Evolutionary conservation across 108 stramenopile species (phyloP), one percentile per base, ranked within the genome.

Genomic region (Pseudonitzschia multiseries): DNA sequence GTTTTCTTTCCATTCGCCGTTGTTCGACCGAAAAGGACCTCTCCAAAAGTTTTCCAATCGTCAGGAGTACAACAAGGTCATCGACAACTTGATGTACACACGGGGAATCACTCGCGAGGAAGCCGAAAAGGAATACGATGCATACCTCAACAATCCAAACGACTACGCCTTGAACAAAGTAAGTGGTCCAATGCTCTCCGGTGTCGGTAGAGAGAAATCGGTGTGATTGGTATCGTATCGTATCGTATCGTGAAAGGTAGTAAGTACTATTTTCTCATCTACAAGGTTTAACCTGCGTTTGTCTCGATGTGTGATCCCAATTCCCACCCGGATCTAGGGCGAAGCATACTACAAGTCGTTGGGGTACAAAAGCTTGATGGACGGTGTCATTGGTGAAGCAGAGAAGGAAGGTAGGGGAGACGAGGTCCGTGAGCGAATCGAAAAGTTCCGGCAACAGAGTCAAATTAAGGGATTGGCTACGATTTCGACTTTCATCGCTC

Each of bases 361-460:
- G 22, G 78, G 78, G 41, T 79, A 79, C 78, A 75, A 75, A 56
- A 64, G 24, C 9, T 52, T 79, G 27, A 69, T 79, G 64, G 78
- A 79, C 12, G 78, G 78, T 32, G 71, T 79, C 22, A 74, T 79
- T 46, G 78, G 78, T 48, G 78, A 79, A 53, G 78, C 78, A 12
- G 78, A 79, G 44, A 79, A 79, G 57, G 73, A 79, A 53, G 78
- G 78, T 27, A 65, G 69, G 31, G 77, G 77, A 14, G 77, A 77
- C 14, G 77, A 77, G 71, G 70, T 77, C n/a, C 32, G 65, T 31
- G 70, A 50, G 18, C 43, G 77, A 57, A 65, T 77, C 27, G 70
- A 63, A 54, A 65, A 77, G 22, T 77, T 77, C 65, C 17, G 63
- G 26, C 42, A 70, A 36, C 24, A 77, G 14, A 66, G 65, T 53